Evolutionary conservation across 768 basidiomycete species (phyloP).

Genomic region (Phylloporus rhodoxanthus): DNA sequence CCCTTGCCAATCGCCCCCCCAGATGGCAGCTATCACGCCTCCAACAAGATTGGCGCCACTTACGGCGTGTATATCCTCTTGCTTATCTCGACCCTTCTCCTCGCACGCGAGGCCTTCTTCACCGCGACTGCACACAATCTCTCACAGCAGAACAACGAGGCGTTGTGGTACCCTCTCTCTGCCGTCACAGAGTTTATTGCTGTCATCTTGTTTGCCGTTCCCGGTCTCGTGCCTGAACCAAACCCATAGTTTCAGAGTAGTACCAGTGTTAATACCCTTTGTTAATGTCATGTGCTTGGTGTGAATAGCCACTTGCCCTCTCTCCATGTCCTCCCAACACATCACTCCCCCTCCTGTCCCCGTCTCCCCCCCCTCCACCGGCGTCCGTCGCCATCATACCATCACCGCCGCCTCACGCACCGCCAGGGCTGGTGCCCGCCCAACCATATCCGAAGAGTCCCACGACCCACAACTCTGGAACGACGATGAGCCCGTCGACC

Average conservation of each 20-base stretch:
- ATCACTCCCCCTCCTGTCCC: slow-evolving; percentile 40
- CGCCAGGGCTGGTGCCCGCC: slow-evolving; percentile 51
- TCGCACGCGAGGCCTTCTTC: slow-evolving; percentile 30
- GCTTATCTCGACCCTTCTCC: slow-evolving; percentile 19
- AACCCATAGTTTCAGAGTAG: not conserved
- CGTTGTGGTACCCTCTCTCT: slow-evolving; percentile 30
- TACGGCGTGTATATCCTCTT: slow-evolving; percentile 22
- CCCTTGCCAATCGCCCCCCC: not conserved
- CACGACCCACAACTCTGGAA: slow-evolving; percentile 55
- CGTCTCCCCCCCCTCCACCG: slow-evolving; percentile 33
- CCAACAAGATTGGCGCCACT: slow-evolving; percentile 10
- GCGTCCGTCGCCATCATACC: slow-evolving; percentile 79
- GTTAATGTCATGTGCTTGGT: slow-evolving; percentile 19
- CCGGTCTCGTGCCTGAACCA: slow-evolving; percentile 30
- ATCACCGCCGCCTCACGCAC: slow-evolving; percentile 71
- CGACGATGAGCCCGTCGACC: slow-evolving; percentile 72
- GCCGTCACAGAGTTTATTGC: slow-evolving; percentile 31
- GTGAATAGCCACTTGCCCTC: slow-evolving; percentile 10
- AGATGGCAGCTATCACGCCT: slow-evolving; percentile 8
- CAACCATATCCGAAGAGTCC: slow-evolving; percentile 58
- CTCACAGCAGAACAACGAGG: slow-evolving; percentile 23
- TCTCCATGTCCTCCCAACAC: slow-evolving; percentile 34
- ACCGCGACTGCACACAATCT: slow-evolving; percentile 17
- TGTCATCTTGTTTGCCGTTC: slow-evolving; percentile 22
- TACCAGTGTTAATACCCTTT: not conserved